phyloP scores from a whole-genome alignment of 1,284 basidiomycete genomes.

The Moesziomyces sp. region DNA sequence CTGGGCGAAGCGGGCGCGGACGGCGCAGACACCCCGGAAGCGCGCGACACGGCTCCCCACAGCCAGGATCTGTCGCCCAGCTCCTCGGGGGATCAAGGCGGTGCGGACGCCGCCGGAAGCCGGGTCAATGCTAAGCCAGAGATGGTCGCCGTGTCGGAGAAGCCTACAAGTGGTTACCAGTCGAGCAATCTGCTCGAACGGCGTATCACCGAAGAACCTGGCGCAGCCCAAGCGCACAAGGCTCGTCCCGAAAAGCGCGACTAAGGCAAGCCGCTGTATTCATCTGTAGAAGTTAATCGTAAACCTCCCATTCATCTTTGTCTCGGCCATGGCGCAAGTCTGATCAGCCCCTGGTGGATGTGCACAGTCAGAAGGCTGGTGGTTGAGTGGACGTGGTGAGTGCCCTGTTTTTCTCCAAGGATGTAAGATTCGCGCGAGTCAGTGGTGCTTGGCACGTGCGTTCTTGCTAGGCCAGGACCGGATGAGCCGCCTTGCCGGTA shows the following conservation, averaged over 20 bases:
- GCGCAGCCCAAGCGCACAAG: not conserved
- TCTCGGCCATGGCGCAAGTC: too few relatives aligned
- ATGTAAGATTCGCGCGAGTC: too few relatives aligned
- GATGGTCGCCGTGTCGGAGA: not conserved
- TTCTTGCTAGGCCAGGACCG: too few relatives aligned
- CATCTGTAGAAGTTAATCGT: not conserved
- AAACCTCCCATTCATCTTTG: not conserved
- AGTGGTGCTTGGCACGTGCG: too few relatives aligned
- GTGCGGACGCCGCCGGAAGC: not conserved
- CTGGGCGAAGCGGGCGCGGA: slow-evolving; percentile 3
- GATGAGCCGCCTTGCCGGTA: too few relatives aligned
- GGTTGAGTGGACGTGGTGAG: too few relatives aligned
- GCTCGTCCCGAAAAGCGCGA: not conserved
- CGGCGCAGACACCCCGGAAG: slow-evolving; percentile 1
- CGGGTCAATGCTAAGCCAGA: not conserved
- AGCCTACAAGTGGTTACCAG: slow-evolving; percentile 7
- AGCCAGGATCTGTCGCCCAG: slow-evolving; percentile 11
- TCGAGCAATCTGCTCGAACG: slow-evolving; percentile 26
- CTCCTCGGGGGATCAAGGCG: slow-evolving; percentile 10
- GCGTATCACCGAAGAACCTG: slow-evolving; percentile 37
- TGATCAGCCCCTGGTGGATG: too few relatives aligned
- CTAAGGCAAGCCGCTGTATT: not conserved
- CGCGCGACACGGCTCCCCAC: not conserved
- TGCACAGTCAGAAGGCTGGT: too few relatives aligned
- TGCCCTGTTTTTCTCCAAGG: too few relatives aligned